Base-by-base conservation (phyloP, 768 basidiomycete species). In the Serendipita indica region DNA sequence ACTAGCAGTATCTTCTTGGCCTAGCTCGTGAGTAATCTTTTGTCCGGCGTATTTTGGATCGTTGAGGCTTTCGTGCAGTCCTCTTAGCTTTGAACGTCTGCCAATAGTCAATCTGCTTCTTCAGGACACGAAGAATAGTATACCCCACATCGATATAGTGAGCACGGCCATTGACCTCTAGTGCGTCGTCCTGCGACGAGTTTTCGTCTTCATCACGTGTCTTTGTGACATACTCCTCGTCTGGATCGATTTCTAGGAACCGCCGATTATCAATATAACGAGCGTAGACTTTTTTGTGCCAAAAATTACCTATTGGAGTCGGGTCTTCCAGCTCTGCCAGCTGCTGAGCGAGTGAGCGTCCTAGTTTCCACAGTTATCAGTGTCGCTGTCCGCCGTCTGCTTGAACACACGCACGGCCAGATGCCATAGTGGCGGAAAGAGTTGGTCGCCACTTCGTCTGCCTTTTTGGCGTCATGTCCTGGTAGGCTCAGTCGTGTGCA, bases 141-240 rank as follows among this genome's bases (percentile, higher is more conserved):
- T 68, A 90, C 87, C 87, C 88, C 35, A 93, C 87, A 64, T 86
- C 81, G 39, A 89, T 66, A 69, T 94, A 96, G 70, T 94, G 91
- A 57, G 67, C 69, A 34, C 63, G 65, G 10, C 71, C 73, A 35
- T 64, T 68, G 34, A 69, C 62, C 39, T 76, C 67, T 41, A 62
- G 62, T 22, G 60, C 59, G 52, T 66, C 65, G 18, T 67, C 70
- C 61, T 75, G 72, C 35, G 18, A 49, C n/a, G 43, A 52, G 33
- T 45, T 27, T 22, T 45, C 30, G 60, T 45, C 46, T 58, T 77
- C 73, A 46, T 72, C 69, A 14, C 69, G 68, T 18, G 70, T 67
- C 32, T 73, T 78, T 61, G 74, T 73, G 46, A 64, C 68, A 59
- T 75, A 73, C 12, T 76, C 66, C 62, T 83, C 81, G 68, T 91